Evolutionary conservation across 495 filamentous ascomycete genomes (phyloP), one percentile per base, ranked within the genome.

Genomic region (Trichoderma virens): DNA sequence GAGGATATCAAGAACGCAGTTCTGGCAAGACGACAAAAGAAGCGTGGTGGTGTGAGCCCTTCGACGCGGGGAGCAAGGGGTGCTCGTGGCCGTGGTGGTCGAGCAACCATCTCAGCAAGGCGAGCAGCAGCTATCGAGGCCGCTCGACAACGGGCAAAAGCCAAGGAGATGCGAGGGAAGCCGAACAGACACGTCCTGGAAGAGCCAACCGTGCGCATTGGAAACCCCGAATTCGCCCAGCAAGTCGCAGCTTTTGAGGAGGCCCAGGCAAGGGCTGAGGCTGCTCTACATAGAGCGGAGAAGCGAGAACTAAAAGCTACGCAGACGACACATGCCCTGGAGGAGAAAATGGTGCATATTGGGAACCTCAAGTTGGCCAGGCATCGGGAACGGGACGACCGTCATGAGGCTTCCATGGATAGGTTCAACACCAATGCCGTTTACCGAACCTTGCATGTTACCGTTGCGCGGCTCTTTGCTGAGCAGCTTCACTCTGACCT

Each of bases 381-480:
- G 45, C 54, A 51, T 14, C 59, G 60, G 14, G 65, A 60, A 0
- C 60, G 34, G 14, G 39, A 47, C 5, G 20, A 11, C 0, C 72
- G 71, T 9, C 76, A 80, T 62, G 64, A 75, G 3, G 51, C 62
- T 20, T 72, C 71, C 23, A 28, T 75, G 27, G 25, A 68, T 45
- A 69, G 67, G 63, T 70, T 79, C 34, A 43, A 71, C 5, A 47
- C 71, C 5, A 70, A 78, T 23, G 56, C 68, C 1, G 68, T 76
- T 28, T 78, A 82, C 70, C 70, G 68, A 8, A 73, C 71, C 2
- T 73, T 81, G 2, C 75, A 82, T 62, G 63, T 81, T 9, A 67
- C 70, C 16, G 71, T 82, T 16, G 78, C 80, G 23, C 74, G 80
- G 8, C 72, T 81, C 11, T 83, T 83, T 66, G 80, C 76, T 9